phyloP scores from a whole-genome alignment of 1,284 basidiomycete species.

The Rugosomyces carneus region DNA sequence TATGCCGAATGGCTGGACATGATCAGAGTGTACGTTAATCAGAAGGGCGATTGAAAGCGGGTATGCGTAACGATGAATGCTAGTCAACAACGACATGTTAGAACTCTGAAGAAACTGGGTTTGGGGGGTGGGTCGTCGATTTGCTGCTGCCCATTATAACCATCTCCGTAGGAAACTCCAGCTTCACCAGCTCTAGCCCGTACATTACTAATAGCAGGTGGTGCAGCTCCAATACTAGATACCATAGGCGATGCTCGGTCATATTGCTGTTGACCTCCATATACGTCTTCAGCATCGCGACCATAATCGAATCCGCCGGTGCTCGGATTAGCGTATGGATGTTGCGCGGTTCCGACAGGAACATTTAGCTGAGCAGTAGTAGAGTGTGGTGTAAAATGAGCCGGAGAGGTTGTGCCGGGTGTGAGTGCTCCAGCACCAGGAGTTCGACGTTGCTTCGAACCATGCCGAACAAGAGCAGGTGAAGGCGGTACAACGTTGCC shows the following conservation, averaged over 20 bases:
- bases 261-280: conserved; percentile 49
- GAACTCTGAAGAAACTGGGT: conserved; percentile 54
- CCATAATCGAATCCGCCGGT: conserved; percentile 50
- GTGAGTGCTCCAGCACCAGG: too few species aligned
- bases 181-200: conserved; percentile 62
- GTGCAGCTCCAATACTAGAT: conserved; percentile 55
- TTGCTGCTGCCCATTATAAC: conserved; percentile 54
- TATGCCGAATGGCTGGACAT: conserved; percentile 18
- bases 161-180: conserved; percentile 55
- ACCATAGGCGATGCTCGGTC: conserved; percentile 73
- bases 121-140: conserved; percentile 49
- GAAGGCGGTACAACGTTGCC: conserved; percentile 62
- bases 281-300: conserved; percentile 41
- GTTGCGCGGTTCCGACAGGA: conserved; percentile 50
- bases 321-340: conserved; percentile 61
- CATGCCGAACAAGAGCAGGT: conserved; percentile 67
- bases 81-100: conserved; percentile 72
- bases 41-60: conserved; percentile 19
- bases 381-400: conserved; percentile 59
- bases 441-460: conserved; percentile 59
- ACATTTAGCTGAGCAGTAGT: conserved; percentile 70
- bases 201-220: conserved; percentile 64
- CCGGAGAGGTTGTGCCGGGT: conserved; percentile 37
- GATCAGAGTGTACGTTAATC: conserved; percentile 15
- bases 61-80: conserved; percentile 15